These are phyloP conservation scores for Hyparrhenia diplandra DNA, from an alignment of 176 grass and related monocot species.

Conservation along the genomic window DNA sequence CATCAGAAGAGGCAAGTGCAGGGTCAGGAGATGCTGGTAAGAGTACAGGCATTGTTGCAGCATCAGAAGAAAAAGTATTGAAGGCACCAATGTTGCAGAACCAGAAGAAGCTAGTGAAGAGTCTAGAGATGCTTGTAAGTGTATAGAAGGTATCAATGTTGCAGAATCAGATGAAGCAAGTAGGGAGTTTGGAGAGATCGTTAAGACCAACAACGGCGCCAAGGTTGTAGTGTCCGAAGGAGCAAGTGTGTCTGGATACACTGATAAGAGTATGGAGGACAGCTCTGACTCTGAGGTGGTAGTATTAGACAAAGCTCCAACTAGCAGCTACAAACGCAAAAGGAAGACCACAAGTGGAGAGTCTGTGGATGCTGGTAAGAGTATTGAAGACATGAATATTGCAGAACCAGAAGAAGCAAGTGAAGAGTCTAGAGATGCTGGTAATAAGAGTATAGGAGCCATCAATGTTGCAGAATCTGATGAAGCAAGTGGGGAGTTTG, in stretches of 20 bases:
- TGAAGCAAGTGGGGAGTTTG: neutral
- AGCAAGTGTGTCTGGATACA: neutral
- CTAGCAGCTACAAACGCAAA: neutral
- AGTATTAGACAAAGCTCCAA: neutral
- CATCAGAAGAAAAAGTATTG: neutral
- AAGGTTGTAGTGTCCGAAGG: neutral
- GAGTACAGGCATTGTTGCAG: neutral
- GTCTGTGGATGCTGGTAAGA: neutral
- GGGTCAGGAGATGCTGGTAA: constrained; percentile 2
- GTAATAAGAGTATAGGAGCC: neutral
- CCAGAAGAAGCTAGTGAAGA: neutral
- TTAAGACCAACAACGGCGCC: neutral
- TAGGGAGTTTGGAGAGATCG: neutral
- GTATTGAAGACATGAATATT: neutral
- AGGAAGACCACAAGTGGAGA: neutral
- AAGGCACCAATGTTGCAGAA: neutral
- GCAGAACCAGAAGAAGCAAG: neutral
- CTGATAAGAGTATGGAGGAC: neutral
- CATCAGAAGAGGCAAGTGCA: neutral
- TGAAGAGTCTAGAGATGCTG: neutral
- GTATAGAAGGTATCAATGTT: neutral
- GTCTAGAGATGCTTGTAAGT: neutral
- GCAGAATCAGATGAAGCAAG: neutral
- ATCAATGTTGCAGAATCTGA: neutral
- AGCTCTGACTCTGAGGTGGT: neutral